Conservation (phyloP, 805 yeast species). For the Pichia gijzeniarum region DNA sequence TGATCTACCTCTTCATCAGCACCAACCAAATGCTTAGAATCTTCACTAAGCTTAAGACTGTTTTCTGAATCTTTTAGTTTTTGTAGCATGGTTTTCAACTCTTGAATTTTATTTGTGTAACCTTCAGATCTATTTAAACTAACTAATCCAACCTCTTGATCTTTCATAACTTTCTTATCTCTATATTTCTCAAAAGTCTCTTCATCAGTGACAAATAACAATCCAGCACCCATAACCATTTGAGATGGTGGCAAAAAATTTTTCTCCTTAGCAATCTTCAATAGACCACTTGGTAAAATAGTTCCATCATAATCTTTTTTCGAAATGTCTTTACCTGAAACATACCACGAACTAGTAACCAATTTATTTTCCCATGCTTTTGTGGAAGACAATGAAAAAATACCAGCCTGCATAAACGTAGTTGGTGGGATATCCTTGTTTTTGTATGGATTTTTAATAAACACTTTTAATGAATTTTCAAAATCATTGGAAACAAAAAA, state of each 20-base stretch:
- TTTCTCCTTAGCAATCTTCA: conserved; percentile 50
- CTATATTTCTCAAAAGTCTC: conserved; percentile 36
- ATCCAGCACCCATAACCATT: conserved; percentile 83
- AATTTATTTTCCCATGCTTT: conserved; percentile 87
- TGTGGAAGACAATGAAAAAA: conserved; percentile 72
- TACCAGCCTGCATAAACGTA: conserved; percentile 84
- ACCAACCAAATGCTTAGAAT: conserved; percentile 11
- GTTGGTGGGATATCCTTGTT: conserved; percentile 76
- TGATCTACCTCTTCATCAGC: conserved; percentile 13
- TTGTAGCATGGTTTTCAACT: conserved; percentile 26
- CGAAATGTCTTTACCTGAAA: conserved; percentile 60
- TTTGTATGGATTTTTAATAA: conserved; percentile 72
- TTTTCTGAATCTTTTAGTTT: conserved; percentile 20
- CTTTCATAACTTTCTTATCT: conserved; percentile 20
- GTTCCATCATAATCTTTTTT: conserved; percentile 57
- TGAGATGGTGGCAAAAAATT: conserved; percentile 70
- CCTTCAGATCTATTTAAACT: conserved; percentile 25
- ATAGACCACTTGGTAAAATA: conserved; percentile 54
- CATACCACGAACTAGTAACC: conserved; percentile 80
- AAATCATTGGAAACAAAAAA: conserved; percentile 66
- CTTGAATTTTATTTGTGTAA: conserved; percentile 21
- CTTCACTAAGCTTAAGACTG: conserved; percentile 4
- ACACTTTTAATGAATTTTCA: conserved; percentile 67
- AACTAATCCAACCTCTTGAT: conserved; percentile 26
- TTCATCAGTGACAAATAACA: conserved; percentile 67